These are phyloP conservation scores for Pezicula rhizophila DNA, from an alignment of 2,329 filamentous ascomycete genomes.

Conservation along the genomic window DNA sequence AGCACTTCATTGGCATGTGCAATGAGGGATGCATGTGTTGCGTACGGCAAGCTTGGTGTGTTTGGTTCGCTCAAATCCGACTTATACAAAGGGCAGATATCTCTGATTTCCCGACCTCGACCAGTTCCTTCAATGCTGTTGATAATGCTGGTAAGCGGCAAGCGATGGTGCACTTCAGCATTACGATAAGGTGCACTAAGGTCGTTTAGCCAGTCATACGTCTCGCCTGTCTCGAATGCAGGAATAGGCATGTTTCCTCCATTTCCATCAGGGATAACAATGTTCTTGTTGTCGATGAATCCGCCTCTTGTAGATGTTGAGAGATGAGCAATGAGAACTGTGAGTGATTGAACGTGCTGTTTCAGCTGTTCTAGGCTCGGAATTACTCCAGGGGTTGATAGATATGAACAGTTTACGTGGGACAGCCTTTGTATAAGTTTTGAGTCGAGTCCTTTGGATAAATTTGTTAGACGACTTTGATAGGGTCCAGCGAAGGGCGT, in stretches of 20 bases:
- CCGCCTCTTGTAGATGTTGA: slow-evolving; percentile 31
- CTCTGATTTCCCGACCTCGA: background rate
- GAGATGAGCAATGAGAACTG: slow-evolving; percentile 44
- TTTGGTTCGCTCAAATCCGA: slow-evolving; percentile 5
- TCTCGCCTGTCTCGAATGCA: slow-evolving; percentile 36
- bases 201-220: slow-evolving; percentile 52
- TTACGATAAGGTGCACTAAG: slow-evolving; percentile 44
- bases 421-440: slow-evolving; percentile 22
- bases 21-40: slow-evolving; percentile 33
- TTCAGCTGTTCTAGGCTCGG: slow-evolving; percentile 53
- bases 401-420: slow-evolving; percentile 51
- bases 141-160: slow-evolving; percentile 19
- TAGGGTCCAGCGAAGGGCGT: slow-evolving; percentile 14
- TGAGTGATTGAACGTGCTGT: slow-evolving; percentile 53
- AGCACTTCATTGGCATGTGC: slow-evolving; percentile 54
- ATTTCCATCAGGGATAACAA: background rate
- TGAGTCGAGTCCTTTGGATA: slow-evolving; percentile 2
- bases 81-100: slow-evolving; percentile 21
- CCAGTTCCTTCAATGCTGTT: slow-evolving; percentile 15
- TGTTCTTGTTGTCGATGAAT: slow-evolving; percentile 19
- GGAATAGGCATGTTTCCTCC: background rate
- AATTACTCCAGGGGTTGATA: slow-evolving; percentile 44
- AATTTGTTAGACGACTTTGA: slow-evolving; percentile 10
- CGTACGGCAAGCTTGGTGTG: slow-evolving; percentile 18
- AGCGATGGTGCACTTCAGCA: slow-evolving; percentile 14